Conservation (phyloP, 331 rosid genomes). For the Malus hybrid region DNA sequence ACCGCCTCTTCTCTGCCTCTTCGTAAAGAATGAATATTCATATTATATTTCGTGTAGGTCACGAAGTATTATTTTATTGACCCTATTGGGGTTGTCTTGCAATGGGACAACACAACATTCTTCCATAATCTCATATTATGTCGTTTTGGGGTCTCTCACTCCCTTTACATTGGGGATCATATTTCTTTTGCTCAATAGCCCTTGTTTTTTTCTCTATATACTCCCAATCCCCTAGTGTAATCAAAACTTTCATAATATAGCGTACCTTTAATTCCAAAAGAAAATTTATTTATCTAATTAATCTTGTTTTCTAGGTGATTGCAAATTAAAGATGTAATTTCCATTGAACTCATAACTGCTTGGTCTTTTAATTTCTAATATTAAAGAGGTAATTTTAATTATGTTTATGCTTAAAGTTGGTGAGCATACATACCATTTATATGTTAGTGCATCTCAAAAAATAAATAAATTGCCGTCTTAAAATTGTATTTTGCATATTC, state of each 20-base stretch:
- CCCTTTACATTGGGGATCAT: not conserved
- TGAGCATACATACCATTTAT: too few species aligned
- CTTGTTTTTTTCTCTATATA: not conserved
- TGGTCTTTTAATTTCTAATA: too few species aligned
- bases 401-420: too few species aligned
- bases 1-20: rapidly evolving
- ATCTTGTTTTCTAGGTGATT: too few species aligned
- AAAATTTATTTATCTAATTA: too few species aligned
- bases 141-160: not conserved
- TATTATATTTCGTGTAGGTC: not conserved
- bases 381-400: too few species aligned
- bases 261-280: not conserved
- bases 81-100: not conserved
- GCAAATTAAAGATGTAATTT: too few species aligned
- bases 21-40: not conserved
- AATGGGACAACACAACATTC: slow-evolving; percentile 5
- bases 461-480: too few species aligned
- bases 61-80: not conserved
- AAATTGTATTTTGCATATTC: too few species aligned
- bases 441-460: too few species aligned
- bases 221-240: too few species aligned
- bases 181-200: not conserved
- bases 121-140: not conserved
- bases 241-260: not conserved
- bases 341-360: too few species aligned